A percentile compares a stretch with the other conserved stretches of the same genome.
These are phyloP conservation scores for Pestalotiopsis sp. DNA, from an alignment of 2,329 filamentous ascomycete species.

Conservation along the genomic window DNA sequence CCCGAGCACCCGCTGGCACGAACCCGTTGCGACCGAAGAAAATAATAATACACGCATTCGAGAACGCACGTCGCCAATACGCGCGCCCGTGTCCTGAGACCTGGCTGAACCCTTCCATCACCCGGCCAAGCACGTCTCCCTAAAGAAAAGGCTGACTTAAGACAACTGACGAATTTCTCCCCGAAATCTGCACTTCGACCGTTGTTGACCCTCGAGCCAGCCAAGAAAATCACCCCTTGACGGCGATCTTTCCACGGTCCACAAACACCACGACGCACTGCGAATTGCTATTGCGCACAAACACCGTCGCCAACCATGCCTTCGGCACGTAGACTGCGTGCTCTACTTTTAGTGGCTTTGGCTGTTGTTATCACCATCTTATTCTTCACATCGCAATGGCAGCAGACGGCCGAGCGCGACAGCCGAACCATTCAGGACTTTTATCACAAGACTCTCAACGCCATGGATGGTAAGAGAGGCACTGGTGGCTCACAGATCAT, in stretches of 20 bases:
- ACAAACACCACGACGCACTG: not conserved
- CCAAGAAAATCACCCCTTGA: not conserved
- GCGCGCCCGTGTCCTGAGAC: not conserved
- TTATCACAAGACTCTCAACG: constrained; percentile 61
- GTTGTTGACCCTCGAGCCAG: not conserved
- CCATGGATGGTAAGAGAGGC: constrained; percentile 44
- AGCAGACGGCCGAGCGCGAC: constrained; percentile 50
- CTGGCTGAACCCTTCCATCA: not conserved
- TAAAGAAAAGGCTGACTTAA: not conserved
- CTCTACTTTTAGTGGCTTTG: constrained; percentile 66
- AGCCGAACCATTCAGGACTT: constrained; percentile 52
- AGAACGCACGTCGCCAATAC: not conserved
- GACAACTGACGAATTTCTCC: not conserved
- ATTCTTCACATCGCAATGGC: constrained; percentile 69
- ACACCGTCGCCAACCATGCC: constrained; percentile 52
- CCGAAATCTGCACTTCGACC: not conserved
- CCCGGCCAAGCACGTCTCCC: not conserved
- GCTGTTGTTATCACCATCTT: constrained; percentile 67
- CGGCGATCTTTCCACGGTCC: not conserved
- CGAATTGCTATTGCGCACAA: not conserved
- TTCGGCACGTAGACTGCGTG: constrained; percentile 69
- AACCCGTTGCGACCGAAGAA: not conserved
- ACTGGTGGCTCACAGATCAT: constrained; percentile 36
- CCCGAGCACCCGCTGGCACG: not conserved
- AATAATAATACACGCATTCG: not conserved